Conservation (phyloP, 495 filamentous ascomycete species). For the Cercophora newfieldiana region DNA sequence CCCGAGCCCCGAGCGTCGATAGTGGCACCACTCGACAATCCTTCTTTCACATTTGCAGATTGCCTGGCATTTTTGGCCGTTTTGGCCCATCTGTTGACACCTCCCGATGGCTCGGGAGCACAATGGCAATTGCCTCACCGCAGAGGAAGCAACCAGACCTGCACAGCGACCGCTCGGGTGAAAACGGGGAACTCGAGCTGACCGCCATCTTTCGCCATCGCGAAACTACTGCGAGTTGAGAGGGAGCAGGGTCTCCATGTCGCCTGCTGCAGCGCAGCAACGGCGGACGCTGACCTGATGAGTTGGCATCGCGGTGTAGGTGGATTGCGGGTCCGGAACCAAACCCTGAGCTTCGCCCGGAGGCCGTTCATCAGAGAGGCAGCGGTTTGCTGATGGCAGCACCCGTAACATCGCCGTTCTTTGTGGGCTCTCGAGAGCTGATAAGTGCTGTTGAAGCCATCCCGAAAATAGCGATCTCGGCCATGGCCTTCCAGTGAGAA, state of each 20-base stretch:
- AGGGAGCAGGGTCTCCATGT: conserved; percentile 10
- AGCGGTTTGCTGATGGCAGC: neutral
- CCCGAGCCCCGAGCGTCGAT: conserved; percentile 11
- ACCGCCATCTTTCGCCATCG: conserved; percentile 13
- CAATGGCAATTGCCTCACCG: neutral
- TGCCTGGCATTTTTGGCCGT: neutral
- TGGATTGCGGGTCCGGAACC: conserved; percentile 13
- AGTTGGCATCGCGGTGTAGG: conserved; percentile 31
- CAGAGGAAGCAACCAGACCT: no score
- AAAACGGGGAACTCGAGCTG: conserved; percentile 5
- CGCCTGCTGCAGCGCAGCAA: conserved; percentile 21
- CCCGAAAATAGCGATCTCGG: conserved; percentile 10
- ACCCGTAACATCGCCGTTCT: neutral
- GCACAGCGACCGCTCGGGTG: neutral
- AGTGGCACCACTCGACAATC: conserved; percentile 11
- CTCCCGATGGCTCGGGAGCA: neutral
- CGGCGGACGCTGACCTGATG: conserved; percentile 13
- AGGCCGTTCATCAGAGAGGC: conserved; percentile 7
- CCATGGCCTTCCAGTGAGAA: neutral
- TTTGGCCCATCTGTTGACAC: neutral
- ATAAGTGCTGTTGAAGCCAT: conserved; percentile 1
- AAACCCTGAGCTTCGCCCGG: conserved; percentile 6
- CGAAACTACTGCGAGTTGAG: neutral
- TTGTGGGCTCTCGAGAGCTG: neutral
- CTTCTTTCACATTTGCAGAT: neutral